Conservation (phyloP, 768 basidiomycete genomes). For the Holtermannia corniformis region DNA sequence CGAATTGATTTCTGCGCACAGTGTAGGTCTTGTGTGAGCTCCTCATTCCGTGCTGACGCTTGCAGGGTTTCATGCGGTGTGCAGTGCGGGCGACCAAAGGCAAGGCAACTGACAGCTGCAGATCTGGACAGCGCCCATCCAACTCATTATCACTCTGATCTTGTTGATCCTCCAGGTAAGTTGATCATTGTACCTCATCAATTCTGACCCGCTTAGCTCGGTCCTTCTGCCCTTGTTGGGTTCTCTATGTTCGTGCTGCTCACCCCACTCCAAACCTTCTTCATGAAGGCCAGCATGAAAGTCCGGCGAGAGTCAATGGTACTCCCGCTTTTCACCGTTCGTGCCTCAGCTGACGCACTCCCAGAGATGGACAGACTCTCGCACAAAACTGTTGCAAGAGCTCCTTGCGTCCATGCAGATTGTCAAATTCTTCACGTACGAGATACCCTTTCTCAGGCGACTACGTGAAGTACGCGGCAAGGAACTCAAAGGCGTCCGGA, state of each 20-base stretch:
- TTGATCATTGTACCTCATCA: constrained; percentile 2
- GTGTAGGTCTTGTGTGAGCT: constrained; percentile 45
- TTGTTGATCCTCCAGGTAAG: constrained; percentile 53
- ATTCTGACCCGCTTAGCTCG: constrained; percentile 46
- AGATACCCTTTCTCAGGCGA: constrained; percentile 56
- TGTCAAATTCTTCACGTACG: constrained; percentile 70
- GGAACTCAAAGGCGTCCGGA: constrained; percentile 52
- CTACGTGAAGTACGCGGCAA: constrained; percentile 50
- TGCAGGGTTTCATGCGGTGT: constrained; percentile 45
- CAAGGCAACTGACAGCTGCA: constrained; percentile 11
- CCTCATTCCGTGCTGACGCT: background rate
- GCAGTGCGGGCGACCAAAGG: constrained; percentile 24
- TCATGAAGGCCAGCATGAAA: constrained; percentile 54
- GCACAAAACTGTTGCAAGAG: constrained; percentile 59
- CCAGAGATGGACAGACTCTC: constrained; percentile 52
- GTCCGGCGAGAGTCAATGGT: constrained; percentile 50
- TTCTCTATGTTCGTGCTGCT: constrained; percentile 58
- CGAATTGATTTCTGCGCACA: constrained; percentile 49
- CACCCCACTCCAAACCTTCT: constrained; percentile 55
- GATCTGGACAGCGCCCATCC: constrained; percentile 63
- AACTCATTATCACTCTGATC: constrained; percentile 51
- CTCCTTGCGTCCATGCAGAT: constrained; percentile 58
- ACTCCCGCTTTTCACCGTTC: background rate
- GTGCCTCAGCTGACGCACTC: background rate
- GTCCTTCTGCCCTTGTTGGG: constrained; percentile 60